Conservation (phyloP, 768 basidiomycete genomes). For the Podaxis mareebaensis region DNA sequence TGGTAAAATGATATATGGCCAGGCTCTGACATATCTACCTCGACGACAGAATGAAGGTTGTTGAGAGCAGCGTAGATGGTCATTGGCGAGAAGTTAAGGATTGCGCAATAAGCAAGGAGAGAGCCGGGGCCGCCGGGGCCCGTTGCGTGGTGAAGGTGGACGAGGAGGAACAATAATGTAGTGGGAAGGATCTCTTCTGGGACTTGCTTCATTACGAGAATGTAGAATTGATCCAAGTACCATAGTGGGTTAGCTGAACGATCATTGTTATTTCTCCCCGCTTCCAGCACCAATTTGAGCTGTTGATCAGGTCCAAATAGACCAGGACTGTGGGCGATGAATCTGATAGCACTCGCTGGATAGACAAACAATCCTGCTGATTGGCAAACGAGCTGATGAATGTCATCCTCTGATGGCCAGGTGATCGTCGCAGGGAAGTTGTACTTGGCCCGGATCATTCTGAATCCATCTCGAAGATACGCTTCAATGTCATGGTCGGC, state of each 20-base stretch:
- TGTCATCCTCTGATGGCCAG: slow-evolving; percentile 22
- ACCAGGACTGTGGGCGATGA: slow-evolving; percentile 16
- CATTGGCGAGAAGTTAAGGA: background rate
- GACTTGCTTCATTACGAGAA: background rate
- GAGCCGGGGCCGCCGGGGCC: background rate
- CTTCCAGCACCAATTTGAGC: background rate
- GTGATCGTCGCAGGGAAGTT: background rate
- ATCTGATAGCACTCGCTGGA: slow-evolving; percentile 26
- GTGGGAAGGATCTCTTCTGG: background rate
- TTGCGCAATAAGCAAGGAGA: no score
- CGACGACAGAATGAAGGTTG: background rate
- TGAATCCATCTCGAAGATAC: slow-evolving; percentile 18
- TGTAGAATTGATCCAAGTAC: background rate
- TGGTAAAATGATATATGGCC: background rate
- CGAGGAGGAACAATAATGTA: background rate
- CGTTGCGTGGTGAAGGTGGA: no score
- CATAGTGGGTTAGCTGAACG: background rate
- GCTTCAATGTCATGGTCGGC: slow-evolving; percentile 19
- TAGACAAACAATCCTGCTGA: slow-evolving; percentile 26
- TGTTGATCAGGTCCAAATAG: background rate
- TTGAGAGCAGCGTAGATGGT: background rate
- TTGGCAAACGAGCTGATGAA: no score
- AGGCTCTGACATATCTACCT: background rate
- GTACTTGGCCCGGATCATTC: background rate
- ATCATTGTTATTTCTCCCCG: background rate